Evolutionary conservation across 129 eudicot genomes (phyloP).

Genomic region (Solidago caesia): DNA sequence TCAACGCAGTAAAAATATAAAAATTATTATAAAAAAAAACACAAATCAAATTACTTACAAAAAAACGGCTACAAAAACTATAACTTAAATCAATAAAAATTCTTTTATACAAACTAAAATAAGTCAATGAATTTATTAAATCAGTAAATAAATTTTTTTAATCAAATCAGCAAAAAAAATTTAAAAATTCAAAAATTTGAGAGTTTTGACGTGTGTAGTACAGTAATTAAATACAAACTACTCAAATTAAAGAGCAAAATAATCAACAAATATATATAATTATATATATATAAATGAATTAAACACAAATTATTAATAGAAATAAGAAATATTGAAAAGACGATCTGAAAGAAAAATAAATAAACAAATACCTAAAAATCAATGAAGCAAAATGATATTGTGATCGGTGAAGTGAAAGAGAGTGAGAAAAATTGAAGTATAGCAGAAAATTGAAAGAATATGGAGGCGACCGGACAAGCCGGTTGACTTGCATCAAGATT

Average conservation of each 20-base stretch:
- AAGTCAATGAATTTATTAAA: neutral
- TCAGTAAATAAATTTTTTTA: neutral
- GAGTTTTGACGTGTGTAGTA: constrained; percentile 14
- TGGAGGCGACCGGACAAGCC: constrained; percentile 40
- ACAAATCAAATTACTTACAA: neutral
- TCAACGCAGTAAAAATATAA: constrained; percentile 24
- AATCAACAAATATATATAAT: neutral
- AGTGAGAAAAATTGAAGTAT: constrained; percentile 6
- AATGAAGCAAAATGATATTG: constrained; percentile 23
- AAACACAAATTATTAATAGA: neutral
- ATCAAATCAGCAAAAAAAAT: constrained; percentile 22
- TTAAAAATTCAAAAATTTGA: neutral
- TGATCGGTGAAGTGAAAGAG: constrained; percentile 35
- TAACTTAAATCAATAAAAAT: neutral
- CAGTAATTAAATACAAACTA: constrained; percentile 1
- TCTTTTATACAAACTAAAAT: neutral
- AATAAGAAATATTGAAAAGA: constrained; percentile 13
- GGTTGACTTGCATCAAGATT: constrained; percentile 14
- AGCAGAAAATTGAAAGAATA: constrained; percentile 22
- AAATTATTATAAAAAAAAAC: constrained; percentile 3
- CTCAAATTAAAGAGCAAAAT: neutral
- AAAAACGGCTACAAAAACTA: constrained; percentile 17
- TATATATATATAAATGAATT: neutral
- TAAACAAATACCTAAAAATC: constrained; percentile 2
- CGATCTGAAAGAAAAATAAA: constrained; percentile 26